Conservation (phyloP, 2,329 filamentous ascomycete species). For the Pseudogymnoascus sp. region DNA sequence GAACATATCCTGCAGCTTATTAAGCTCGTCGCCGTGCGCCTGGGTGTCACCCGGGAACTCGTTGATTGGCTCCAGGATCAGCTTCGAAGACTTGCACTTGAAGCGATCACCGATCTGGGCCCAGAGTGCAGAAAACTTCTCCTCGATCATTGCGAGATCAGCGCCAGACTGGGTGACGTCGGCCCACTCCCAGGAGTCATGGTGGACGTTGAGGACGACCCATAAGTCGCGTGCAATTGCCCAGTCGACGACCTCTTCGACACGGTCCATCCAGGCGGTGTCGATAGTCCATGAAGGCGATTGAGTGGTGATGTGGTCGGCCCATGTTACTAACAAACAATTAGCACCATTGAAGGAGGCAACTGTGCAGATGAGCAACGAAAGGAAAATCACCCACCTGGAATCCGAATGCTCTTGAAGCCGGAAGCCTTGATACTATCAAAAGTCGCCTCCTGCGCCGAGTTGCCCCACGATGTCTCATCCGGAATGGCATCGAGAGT, state of each 20-base stretch:
- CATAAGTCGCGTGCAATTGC: slow-evolving; percentile 44
- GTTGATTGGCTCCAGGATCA: slow-evolving; percentile 54
- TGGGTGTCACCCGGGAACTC: slow-evolving; percentile 48
- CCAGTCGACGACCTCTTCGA: slow-evolving; percentile 51
- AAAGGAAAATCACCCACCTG: slow-evolving; percentile 28
- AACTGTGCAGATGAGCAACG: background rate
- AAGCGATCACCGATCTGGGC: slow-evolving; percentile 48
- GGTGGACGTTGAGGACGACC: slow-evolving; percentile 51
- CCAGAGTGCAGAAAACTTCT: slow-evolving; percentile 50
- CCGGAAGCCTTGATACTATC: slow-evolving; percentile 44
- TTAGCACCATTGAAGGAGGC: background rate
- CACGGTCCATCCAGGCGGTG: slow-evolving; percentile 47
- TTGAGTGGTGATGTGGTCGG: slow-evolving; percentile 45
- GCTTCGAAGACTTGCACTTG: slow-evolving; percentile 45
- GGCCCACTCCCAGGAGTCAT: slow-evolving; percentile 53
- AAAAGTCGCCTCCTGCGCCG: slow-evolving; percentile 44
- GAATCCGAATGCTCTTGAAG: slow-evolving; percentile 52
- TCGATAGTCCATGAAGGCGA: slow-evolving; percentile 49
- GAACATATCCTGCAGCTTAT: slow-evolving; percentile 51
- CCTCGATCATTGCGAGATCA: slow-evolving; percentile 46
- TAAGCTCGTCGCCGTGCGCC: slow-evolving; percentile 43
- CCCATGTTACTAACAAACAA: slow-evolving; percentile 45
- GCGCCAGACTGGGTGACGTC: slow-evolving; percentile 41
- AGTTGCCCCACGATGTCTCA: slow-evolving; percentile 54
- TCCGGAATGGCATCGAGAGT: slow-evolving; percentile 49